A percentile compares a stretch with the other conserved stretches of the same genome.
phyloP scores from a whole-genome alignment of 345 rosid species.

The Bruguiera gymnorhiza region DNA sequence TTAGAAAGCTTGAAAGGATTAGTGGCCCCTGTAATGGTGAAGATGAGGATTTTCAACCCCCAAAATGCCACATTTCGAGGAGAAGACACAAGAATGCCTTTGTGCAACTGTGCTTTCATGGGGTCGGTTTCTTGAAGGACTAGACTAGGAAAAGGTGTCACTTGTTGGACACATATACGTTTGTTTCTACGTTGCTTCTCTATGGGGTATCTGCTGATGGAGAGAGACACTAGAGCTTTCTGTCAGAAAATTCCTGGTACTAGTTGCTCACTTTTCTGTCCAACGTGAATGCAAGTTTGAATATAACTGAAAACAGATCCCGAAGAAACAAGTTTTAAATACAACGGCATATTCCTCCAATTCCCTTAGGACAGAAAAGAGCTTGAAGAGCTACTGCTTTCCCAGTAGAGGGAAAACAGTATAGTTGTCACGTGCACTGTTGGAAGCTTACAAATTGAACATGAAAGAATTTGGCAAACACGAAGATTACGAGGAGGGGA shows the following conservation, averaged over 20 bases:
- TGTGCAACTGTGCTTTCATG: not conserved
- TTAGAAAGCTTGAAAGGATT: conserved; percentile 4
- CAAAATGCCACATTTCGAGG: not conserved
- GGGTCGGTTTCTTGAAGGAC: not conserved
- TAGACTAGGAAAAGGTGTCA: not conserved
- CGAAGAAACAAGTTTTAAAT: too few relatives aligned
- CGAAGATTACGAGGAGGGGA: conserved; percentile 15
- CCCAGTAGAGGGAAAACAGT: not conserved
- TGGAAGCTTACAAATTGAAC: not conserved
- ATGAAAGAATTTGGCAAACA: not conserved
- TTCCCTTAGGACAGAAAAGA: not conserved
- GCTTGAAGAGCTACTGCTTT: not conserved
- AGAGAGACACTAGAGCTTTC: not conserved
- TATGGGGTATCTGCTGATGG: not conserved
- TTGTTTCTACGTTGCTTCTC: conserved; percentile 7
- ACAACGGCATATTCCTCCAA: not conserved
- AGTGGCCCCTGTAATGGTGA: conserved; percentile 16
- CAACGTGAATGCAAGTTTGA: too few relatives aligned
- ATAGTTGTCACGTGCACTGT: not conserved
- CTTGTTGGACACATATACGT: not conserved
- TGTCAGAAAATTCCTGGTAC: not conserved
- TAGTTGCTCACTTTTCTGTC: not conserved
- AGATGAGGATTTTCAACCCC: not conserved
- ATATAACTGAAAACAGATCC: too few relatives aligned
- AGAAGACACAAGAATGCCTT: not conserved